Percentiles rank a stretch among this genome's conserved stretches.
phyloP scores from a whole-genome alignment of 345 rosid species.

The Brassica napus region DNA sequence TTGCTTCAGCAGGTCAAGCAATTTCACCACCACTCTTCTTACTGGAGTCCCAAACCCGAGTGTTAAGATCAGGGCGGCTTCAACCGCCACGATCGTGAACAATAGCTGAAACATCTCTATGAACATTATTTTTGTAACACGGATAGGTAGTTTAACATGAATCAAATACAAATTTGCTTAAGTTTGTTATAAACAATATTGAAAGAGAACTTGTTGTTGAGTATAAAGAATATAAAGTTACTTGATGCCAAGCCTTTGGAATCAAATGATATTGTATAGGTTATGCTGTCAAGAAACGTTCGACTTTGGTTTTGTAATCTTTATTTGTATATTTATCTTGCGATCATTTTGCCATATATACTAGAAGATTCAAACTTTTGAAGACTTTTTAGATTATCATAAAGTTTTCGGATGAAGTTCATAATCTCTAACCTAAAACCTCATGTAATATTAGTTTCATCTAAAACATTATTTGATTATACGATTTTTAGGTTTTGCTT shows the following conservation, averaged over 20 bases:
- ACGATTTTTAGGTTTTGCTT: not conserved
- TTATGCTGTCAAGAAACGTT: constrained; percentile 22
- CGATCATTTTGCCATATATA: not conserved
- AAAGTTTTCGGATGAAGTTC: not conserved
- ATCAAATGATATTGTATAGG: constrained; percentile 13
- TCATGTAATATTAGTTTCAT: no score
- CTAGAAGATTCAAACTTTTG: not conserved
- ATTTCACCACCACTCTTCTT: constrained; percentile 35
- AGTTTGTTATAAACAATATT: constrained; percentile 16
- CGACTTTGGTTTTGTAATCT: not conserved
- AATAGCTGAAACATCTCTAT: constrained; percentile 43
- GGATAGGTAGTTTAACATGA: not conserved
- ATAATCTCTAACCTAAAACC: not conserved
- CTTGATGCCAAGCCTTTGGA: constrained; percentile 28
- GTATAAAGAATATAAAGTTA: constrained; percentile 25
- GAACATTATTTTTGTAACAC: constrained; percentile 12
- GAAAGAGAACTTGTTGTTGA: constrained; percentile 13
- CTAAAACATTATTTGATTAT: not conserved
- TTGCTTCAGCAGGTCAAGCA: constrained; percentile 36
- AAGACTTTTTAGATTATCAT: not conserved
- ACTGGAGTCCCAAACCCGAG: constrained; percentile 38
- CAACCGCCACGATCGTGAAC: constrained; percentile 26
- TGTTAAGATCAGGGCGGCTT: constrained; percentile 24
- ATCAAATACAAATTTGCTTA: not conserved
- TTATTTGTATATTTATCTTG: not conserved